These are phyloP conservation scores for Suillus alpinus DNA, from an alignment of 768 basidiomycete genomes.

Conservation along the genomic window DNA sequence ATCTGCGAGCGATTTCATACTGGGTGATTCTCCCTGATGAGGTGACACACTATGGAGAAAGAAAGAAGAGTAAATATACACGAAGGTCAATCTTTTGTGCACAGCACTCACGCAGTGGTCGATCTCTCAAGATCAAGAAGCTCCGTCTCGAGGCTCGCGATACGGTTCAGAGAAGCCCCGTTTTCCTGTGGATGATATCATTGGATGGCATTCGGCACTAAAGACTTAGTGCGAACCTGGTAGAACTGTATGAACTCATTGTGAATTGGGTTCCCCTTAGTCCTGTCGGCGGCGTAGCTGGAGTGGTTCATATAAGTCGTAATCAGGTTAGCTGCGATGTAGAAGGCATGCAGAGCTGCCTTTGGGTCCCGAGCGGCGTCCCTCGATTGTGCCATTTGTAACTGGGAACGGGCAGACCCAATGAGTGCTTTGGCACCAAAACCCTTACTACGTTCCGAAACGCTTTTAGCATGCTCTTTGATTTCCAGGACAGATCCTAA, in stretches of 20 bases:
- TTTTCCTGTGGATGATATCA: constrained; percentile 35
- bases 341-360: constrained; percentile 56
- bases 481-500: constrained; percentile 40
- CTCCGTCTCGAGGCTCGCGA: constrained; percentile 43
- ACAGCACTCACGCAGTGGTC: constrained; percentile 25
- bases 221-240: constrained; percentile 44
- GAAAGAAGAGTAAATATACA: constrained; percentile 11
- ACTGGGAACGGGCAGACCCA: constrained; percentile 57
- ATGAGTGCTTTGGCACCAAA: constrained; percentile 61
- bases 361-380: constrained; percentile 61
- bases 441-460: constrained; percentile 54
- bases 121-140: constrained; percentile 45
- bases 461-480: constrained; percentile 44
- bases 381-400: constrained; percentile 45
- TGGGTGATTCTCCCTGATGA: constrained; percentile 27
- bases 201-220: constrained; percentile 9
- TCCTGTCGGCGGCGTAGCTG: constrained; percentile 52
- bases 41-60: constrained; percentile 10
- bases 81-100: constrained; percentile 4
- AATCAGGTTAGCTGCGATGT: constrained; percentile 58
- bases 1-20: constrained; percentile 68
- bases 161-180: constrained; percentile 36
- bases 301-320: constrained; percentile 57
- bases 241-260: constrained; percentile 66
- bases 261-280: constrained; percentile 51